These are phyloP conservation scores for Erythrobasidium hasegawianum DNA, from an alignment of 1,284 basidiomycete genomes.

Conservation along the genomic window DNA sequence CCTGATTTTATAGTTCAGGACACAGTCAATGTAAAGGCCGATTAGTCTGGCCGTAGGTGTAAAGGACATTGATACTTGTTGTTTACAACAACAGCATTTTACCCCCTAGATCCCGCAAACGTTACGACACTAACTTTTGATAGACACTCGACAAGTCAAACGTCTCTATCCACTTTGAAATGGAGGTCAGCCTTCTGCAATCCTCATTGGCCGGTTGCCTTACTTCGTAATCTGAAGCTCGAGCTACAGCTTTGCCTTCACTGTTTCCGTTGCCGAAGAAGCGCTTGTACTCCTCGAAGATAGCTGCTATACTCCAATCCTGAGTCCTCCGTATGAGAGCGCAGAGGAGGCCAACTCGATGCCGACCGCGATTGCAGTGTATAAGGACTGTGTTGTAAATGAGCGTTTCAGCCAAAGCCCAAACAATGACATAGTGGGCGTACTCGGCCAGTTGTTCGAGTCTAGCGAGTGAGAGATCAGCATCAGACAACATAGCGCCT, in stretches of 20 bases:
- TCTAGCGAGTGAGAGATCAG: background rate
- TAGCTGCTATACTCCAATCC: slow-evolving; percentile 27
- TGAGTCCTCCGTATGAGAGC: slow-evolving; percentile 21
- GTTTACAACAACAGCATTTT: no score
- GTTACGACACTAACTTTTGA: no score
- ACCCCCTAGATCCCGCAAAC: no score
- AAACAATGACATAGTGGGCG: no score
- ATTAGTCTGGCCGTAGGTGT: background rate
- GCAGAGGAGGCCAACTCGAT: slow-evolving; percentile 18
- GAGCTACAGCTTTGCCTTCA: slow-evolving; percentile 18
- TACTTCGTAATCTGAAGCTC: slow-evolving; percentile 29
- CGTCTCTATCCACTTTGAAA: slow-evolving; percentile 29
- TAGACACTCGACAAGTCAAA: slow-evolving; percentile 27
- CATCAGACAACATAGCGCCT: background rate
- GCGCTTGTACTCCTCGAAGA: slow-evolving; percentile 32
- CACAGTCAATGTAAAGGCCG: background rate
- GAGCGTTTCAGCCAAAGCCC: no score
- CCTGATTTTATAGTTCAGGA: background rate
- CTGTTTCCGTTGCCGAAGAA: slow-evolving; percentile 25
- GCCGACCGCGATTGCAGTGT: slow-evolving; percentile 24
- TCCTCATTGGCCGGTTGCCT: background rate
- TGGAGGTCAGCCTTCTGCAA: background rate
- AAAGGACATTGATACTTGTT: no score
- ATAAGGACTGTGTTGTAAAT: slow-evolving; percentile 8
- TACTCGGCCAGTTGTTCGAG: background rate